A percentile compares a stretch with the other conserved stretches of the same genome.
phyloP scores from a whole-genome alignment of 2,329 filamentous ascomycete genomes.

The Trichoderma guizhouense region DNA sequence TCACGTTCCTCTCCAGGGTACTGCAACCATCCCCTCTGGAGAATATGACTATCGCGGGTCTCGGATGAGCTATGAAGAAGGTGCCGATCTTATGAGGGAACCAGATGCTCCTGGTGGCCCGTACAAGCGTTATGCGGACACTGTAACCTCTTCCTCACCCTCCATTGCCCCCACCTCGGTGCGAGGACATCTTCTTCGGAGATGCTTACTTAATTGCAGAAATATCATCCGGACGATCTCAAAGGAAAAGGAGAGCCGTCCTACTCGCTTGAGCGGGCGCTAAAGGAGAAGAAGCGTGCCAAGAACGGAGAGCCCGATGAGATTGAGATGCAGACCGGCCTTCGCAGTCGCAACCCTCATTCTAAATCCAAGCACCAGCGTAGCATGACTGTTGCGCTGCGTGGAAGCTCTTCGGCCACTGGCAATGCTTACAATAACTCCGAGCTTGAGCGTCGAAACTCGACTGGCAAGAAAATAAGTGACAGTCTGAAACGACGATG shows the following conservation, averaged over 20 bases:
- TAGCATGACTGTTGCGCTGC: conserved; percentile 41
- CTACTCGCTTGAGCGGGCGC: conserved; percentile 65
- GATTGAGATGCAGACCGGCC: conserved; percentile 12
- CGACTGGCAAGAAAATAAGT: conserved; percentile 43
- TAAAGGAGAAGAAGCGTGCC: conserved; percentile 54
- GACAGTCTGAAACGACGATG: conserved; percentile 54
- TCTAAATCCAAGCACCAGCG: conserved; percentile 36
- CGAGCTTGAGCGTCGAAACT: conserved; percentile 37
- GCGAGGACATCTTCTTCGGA: background rate
- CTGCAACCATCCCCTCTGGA: conserved; percentile 73
- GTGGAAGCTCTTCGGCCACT: background rate
- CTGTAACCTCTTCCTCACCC: conserved; percentile 53
- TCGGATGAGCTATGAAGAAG: conserved; percentile 76
- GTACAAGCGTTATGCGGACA: conserved; percentile 71
- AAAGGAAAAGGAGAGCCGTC: conserved; percentile 81
- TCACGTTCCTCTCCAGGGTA: conserved; percentile 79
- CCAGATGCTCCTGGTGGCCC: conserved; percentile 63
- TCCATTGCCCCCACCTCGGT: background rate
- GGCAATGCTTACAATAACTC: conserved; percentile 2
- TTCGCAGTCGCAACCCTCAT: background rate
- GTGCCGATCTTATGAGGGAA: conserved; percentile 81
- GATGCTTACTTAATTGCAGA: conserved; percentile 34
- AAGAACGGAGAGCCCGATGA: conserved; percentile 20
- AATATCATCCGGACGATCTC: conserved; percentile 72
- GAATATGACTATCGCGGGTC: conserved; percentile 64